A percentile compares a stretch with the other conserved stretches of the same genome.
These are phyloP conservation scores for Henckelia pumila DNA, from an alignment of 257 asterid genomes.

Conservation along the genomic window DNA sequence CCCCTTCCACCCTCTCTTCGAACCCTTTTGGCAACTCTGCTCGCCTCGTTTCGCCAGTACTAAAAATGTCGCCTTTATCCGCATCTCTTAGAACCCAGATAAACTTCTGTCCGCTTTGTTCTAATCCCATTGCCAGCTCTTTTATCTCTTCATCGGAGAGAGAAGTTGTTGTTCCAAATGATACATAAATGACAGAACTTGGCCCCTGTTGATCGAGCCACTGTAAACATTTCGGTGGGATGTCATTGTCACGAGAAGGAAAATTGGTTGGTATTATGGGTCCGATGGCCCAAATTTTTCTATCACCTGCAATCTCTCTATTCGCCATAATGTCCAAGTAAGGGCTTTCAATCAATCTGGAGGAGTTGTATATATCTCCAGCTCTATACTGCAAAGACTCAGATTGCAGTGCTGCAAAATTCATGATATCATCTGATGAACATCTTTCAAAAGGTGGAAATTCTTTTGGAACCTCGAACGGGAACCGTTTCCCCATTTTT, in stretches of 20 bases:
- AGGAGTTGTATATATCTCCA: slow-evolving; percentile 39
- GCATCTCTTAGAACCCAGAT: slow-evolving; percentile 50
- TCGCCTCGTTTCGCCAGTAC: slow-evolving; percentile 16
- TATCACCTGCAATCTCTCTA: slow-evolving; percentile 1
- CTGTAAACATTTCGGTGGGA: slow-evolving; percentile 26
- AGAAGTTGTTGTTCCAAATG: slow-evolving; percentile 40
- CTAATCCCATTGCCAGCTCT: slow-evolving; percentile 39
- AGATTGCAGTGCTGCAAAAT: slow-evolving; percentile 24
- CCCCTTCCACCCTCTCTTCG: slow-evolving; percentile 30
- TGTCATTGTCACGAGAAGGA: not conserved
- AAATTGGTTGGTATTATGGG: slow-evolving; percentile 32
- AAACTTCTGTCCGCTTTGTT: slow-evolving; percentile 41
- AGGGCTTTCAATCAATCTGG: slow-evolving; percentile 34
- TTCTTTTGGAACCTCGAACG: not conserved
- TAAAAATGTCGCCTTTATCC: slow-evolving; percentile 36
- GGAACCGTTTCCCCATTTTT: slow-evolving; percentile 19
- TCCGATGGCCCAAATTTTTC: slow-evolving; percentile 11
- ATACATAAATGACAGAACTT: slow-evolving; percentile 37
- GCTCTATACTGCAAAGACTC: slow-evolving; percentile 5
- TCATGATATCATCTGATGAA: slow-evolving; percentile 10
- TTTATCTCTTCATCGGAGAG: slow-evolving; percentile 32
- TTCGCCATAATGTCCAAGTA: slow-evolving; percentile 29
- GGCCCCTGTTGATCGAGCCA: slow-evolving; percentile 42
- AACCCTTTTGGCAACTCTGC: slow-evolving; percentile 33
- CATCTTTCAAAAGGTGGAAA: slow-evolving; percentile 19